Conservation (phyloP, 345 rosid genomes). For the Combretum micranthum region DNA sequence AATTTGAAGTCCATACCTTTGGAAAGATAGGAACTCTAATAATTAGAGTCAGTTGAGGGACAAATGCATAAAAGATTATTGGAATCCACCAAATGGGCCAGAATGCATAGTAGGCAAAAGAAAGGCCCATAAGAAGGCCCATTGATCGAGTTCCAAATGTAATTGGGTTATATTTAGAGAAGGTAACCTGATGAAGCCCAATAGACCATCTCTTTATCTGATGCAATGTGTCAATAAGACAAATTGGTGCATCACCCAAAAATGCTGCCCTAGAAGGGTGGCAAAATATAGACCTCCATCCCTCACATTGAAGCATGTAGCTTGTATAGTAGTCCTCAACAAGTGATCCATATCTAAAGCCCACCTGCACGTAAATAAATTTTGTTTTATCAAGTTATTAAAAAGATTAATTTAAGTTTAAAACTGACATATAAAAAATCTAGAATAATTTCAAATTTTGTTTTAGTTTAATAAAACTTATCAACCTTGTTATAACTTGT, state of each 20-base stretch:
- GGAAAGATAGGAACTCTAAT: constrained; percentile 34
- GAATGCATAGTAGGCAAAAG: too few species aligned
- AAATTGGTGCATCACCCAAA: constrained; percentile 23
- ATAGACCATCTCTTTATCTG: constrained; percentile 65
- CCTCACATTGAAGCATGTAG: constrained; percentile 19
- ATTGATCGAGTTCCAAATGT: constrained; percentile 32
- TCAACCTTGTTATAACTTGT: too few species aligned
- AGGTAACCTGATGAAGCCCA: constrained; percentile 44
- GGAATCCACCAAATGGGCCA: too few species aligned
- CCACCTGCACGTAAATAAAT: constrained; percentile 15
- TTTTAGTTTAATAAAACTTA: too few species aligned
- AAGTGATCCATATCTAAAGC: constrained; percentile 26
- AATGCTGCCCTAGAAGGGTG: constrained; percentile 20
- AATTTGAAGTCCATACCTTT: constrained; percentile 19
- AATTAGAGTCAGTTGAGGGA: constrained; percentile 55
- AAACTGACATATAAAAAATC: background rate
- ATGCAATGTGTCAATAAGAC: constrained; percentile 31
- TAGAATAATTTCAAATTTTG: background rate
- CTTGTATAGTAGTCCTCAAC: constrained; percentile 27
- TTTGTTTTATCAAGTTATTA: too few species aligned
- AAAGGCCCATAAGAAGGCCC: too few species aligned
- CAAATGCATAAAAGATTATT: too few species aligned
- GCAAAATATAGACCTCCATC: constrained; percentile 25
- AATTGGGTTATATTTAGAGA: constrained; percentile 33
- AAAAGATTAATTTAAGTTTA: too few species aligned